Evolutionary conservation across 495 filamentous ascomycete species (phyloP), one percentile per base, ranked within the genome.

Genomic region (Letharia columbiana): DNA sequence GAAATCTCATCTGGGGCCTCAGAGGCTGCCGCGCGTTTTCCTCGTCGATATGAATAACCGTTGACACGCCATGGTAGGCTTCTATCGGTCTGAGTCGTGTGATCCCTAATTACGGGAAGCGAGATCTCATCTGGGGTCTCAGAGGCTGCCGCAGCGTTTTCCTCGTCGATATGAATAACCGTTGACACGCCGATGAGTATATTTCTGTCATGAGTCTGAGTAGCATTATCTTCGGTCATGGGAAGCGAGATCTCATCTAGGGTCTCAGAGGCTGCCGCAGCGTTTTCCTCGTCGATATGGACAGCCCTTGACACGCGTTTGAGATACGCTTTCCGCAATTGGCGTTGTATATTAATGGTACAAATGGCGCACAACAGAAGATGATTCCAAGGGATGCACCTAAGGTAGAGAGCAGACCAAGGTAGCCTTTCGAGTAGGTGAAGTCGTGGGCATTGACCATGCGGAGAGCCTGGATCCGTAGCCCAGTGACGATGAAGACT

Each of bases 361-460:
- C 49, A 63, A 40, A 8, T 40, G 62, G 66, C 18, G 23, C 52
- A 60, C 66, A 70, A 56, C 52, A 70, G 47, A 50, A 60, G 9
- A 68, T 68, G 31, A 73, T 68, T 49, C 70, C 45, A 6, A 73
- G 41, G 15, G 73, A 65, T 5, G 52, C 69, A 33, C 71, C 73
- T 12, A 75, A 57, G 20, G 47, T 64, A n/a, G 72, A 71, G 23
- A 74, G 70, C 7, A 75, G 58, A 56, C 72, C 72, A 28, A 75
- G 54, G 61, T 73, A 73, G 9, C 70, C 69, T 58, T 70, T 67
- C 12, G 71, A 71, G 33, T 70, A 73, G 31, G 67, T 72, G 42
- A 73, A 72, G 56, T 73, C 72, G 33, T 65, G 50, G 20, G 63
- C 65, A 42, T 69, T 71, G 39, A 70, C 54, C 42, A 67, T 61